Conservation (phyloP, 2,329 filamentous ascomycete genomes). For the Xylariales sp. region DNA sequence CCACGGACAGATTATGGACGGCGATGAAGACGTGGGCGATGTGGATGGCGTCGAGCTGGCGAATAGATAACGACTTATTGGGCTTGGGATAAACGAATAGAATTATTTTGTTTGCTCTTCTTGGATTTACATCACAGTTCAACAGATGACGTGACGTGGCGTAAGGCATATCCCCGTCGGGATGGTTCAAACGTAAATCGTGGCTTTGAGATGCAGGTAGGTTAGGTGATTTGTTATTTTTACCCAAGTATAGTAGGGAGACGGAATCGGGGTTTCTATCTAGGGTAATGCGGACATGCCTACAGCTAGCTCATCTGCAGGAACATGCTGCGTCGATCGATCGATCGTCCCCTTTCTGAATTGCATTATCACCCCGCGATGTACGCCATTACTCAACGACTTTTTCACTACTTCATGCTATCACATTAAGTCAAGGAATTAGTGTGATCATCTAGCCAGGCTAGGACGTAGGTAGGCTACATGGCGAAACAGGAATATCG, state of each 20-base stretch:
- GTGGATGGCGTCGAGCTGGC: slow-evolving; percentile 54
- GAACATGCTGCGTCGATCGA: neutral
- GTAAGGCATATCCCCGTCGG: neutral
- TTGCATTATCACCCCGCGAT: neutral
- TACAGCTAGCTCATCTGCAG: neutral
- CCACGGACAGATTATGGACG: slow-evolving; percentile 59
- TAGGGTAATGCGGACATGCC: no score
- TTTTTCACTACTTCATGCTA: neutral
- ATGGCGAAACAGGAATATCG: no score
- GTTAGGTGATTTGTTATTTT: neutral
- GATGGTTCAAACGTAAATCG: neutral
- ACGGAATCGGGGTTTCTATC: neutral
- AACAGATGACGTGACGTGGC: neutral
- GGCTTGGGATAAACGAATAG: slow-evolving; percentile 17
- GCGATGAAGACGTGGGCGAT: slow-evolving; percentile 61
- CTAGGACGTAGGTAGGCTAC: neutral
- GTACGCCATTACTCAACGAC: neutral
- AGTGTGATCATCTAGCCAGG: neutral
- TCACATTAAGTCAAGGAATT: no score
- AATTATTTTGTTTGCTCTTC: slow-evolving; percentile 4
- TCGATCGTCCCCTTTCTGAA: neutral
- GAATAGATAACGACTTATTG: slow-evolving; percentile 43
- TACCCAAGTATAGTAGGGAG: neutral
- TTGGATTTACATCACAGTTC: neutral
- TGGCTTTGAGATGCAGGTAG: neutral